Conservation (phyloP, 306 rosid species). For the Sechiopsis laciniata region DNA sequence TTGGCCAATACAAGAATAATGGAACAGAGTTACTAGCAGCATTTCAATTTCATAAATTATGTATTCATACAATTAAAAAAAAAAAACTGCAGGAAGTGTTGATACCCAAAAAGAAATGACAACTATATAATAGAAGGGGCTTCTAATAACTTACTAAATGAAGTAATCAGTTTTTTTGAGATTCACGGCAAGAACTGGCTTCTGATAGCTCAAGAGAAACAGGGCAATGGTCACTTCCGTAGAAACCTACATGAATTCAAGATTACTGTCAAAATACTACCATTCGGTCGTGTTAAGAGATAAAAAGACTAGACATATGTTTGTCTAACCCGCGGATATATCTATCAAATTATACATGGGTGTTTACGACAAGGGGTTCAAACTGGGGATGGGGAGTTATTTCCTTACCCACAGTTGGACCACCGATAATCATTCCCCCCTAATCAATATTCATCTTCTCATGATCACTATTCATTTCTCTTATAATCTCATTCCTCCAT, state of each 20-base stretch:
- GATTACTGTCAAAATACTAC: conserved; percentile 19
- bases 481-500: no score
- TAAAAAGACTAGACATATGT: no score
- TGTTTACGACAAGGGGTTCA: no score
- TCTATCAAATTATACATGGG: not conserved
- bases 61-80: not conserved
- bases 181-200: conserved; percentile 30
- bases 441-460: no score
- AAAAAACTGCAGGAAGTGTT: not conserved
- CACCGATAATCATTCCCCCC: no score
- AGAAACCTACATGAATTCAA: conserved; percentile 52
- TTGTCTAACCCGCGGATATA: not conserved
- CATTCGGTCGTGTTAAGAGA: not conserved
- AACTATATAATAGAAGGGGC: not conserved
- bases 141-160: conserved; percentile 19
- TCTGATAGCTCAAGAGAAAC: conserved; percentile 69
- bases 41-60: not conserved
- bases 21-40: not conserved
- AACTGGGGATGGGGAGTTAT: no score
- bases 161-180: conserved; percentile 33
- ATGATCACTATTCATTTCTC: no score
- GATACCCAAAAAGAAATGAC: not conserved
- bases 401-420: no score
- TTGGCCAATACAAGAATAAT: not conserved
- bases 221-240: conserved; percentile 76